These are phyloP conservation scores for Penicillium mononematosum DNA, from an alignment of 495 filamentous ascomycete genomes.

Conservation along the genomic window DNA sequence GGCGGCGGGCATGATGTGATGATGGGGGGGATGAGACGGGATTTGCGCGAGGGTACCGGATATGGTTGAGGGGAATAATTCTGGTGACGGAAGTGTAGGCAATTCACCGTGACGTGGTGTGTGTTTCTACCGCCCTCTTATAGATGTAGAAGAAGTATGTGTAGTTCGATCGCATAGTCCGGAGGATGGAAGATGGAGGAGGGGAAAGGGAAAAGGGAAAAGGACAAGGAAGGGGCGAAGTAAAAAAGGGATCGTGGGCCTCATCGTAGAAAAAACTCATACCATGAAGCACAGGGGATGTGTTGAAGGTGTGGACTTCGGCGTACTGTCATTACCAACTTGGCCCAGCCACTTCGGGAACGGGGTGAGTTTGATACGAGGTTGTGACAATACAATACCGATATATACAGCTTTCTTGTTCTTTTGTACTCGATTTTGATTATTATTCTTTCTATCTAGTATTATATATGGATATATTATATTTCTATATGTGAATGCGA, in stretches of 20 bases:
- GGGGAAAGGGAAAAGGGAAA: constrained; percentile 19
- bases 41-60: constrained; percentile 7
- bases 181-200: constrained; percentile 16
- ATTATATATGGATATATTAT: no score
- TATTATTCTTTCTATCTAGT: no score
- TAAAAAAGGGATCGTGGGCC: constrained; percentile 28
- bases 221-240: constrained; percentile 23
- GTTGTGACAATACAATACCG: constrained; percentile 4
- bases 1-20: constrained; percentile 33
- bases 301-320: constrained; percentile 8
- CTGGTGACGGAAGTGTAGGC: constrained; percentile 16
- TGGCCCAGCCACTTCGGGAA: background rate
- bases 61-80: constrained; percentile 18
- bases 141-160: constrained; percentile 3
- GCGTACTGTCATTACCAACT: constrained; percentile 4
- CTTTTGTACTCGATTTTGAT: background rate
- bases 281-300: constrained; percentile 9
- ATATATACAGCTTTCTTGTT: background rate
- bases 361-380: background rate
- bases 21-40: constrained; percentile 12
- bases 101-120: constrained; percentile 25
- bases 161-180: constrained; percentile 15
- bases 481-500: no score
- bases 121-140: constrained; percentile 18
- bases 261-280: constrained; percentile 5